Evolutionary conservation across 2,329 filamentous ascomycete genomes (phyloP).

Genomic region (Cladophialophora carrionii): DNA sequence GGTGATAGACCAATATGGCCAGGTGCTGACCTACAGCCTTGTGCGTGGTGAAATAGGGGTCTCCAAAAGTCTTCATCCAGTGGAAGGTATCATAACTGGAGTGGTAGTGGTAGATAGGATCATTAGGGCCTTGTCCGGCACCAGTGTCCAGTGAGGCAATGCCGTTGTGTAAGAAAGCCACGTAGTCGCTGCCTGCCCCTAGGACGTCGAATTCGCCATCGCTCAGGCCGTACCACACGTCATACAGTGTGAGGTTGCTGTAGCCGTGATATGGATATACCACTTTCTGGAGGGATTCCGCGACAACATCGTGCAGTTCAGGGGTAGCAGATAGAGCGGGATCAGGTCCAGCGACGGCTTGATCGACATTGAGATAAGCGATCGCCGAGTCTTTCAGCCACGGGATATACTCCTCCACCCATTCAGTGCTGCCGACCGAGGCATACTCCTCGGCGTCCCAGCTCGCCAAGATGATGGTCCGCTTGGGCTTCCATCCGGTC

Average conservation of each 20-base stretch:
- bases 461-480: slow-evolving; percentile 52
- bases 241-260: slow-evolving; percentile 50
- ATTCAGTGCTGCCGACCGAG: slow-evolving; percentile 51
- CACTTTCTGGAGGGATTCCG: slow-evolving; percentile 48
- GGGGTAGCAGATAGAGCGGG: slow-evolving; percentile 48
- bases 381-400: slow-evolving; percentile 52
- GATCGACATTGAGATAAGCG: slow-evolving; percentile 58
- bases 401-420: slow-evolving; percentile 53
- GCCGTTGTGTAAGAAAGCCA: slow-evolving; percentile 51
- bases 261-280: slow-evolving; percentile 46
- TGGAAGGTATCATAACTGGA: slow-evolving; percentile 54
- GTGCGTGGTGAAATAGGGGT: slow-evolving; percentile 56
- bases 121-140: slow-evolving; percentile 43
- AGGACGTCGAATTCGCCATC: slow-evolving; percentile 49
- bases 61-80: slow-evolving; percentile 58
- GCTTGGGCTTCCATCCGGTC: slow-evolving; percentile 56
- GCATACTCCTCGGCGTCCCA: slow-evolving; percentile 48
- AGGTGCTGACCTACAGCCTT: slow-evolving; percentile 55
- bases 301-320: slow-evolving; percentile 46
- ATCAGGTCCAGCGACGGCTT: slow-evolving; percentile 52
- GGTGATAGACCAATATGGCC: slow-evolving; percentile 49
- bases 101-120: slow-evolving; percentile 55
- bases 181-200: slow-evolving; percentile 54
- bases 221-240: slow-evolving; percentile 47
- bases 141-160: slow-evolving; percentile 50